phyloP scores from a whole-genome alignment of 176 grass and related monocot genomes.

The Otatea glauca region DNA sequence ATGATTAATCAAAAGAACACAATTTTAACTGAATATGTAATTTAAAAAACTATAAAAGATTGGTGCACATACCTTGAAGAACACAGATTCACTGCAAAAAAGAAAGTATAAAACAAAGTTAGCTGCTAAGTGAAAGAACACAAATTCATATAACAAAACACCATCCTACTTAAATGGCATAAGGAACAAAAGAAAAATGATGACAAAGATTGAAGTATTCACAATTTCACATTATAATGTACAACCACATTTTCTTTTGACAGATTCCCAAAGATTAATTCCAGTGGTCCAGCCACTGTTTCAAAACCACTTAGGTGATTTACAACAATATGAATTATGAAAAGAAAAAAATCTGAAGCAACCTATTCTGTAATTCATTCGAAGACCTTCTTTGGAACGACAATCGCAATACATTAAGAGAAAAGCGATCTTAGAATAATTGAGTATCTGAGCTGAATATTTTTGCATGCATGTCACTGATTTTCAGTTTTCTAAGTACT shows the following conservation, averaged over 20 bases:
- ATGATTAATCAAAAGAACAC: slow-evolving; percentile 10
- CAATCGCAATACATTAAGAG: slow-evolving; percentile 1
- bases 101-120: slow-evolving; percentile 30
- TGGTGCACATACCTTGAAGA: no score
- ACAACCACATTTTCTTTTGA: slow-evolving; percentile 32
- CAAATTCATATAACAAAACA: slow-evolving; percentile 26
- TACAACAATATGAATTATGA: no score
- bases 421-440: neutral
- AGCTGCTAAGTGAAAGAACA: slow-evolving; percentile 30
- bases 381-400: neutral
- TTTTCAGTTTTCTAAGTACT: neutral
- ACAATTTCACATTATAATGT: neutral
- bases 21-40: neutral
- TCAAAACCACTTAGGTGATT: no score
- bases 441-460: slow-evolving; percentile 11
- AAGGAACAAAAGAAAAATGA: slow-evolving; percentile 13
- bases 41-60: slow-evolving; percentile 35
- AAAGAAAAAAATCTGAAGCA: no score
- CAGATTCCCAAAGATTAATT: neutral
- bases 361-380: slow-evolving; percentile 12
- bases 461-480: neutral
- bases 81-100: slow-evolving; percentile 84
- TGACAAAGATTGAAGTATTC: neutral
- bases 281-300: no score
- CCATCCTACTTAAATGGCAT: slow-evolving; percentile 16